Evolutionary conservation across 2,329 filamentous ascomycete species (phyloP), one percentile per base, ranked within the genome.

Genomic region (Xenoacremonium recifei): DNA sequence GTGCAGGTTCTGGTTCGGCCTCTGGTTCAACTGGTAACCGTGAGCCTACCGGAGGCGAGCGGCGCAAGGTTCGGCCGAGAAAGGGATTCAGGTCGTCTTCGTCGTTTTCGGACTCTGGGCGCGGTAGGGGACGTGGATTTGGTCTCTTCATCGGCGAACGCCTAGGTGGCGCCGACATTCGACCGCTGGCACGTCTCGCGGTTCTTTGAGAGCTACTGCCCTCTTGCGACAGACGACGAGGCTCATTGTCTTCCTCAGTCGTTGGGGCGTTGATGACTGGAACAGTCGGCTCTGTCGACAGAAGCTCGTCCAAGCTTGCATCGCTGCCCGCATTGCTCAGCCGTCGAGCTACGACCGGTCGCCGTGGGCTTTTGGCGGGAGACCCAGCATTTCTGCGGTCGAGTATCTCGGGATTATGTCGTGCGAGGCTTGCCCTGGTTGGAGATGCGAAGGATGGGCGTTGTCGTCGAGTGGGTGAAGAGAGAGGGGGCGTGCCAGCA

Each of bases 381-480:
- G 67, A 53, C 53, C 65, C 58, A 42, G 67, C 66, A 54, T 67
- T 53, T 56, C 67, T 60, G 49, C 73, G 69, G 42, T 72, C 66
- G 23, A 83, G 63, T 6, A 83, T 68, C 10, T 80, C 74, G 1
- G 82, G 79, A 47, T 85, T 78, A 35, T 78, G 75, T 49, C 78
- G 76, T 43, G 80, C 71, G 12, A 85, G 64, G 53, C 80, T 87
- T 11, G 82, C 73, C 57, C 74, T 80, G 0, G 82, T 85, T 0
- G 84, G 82, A n/a, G 82, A 85, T 40, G 78, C 78, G 57, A 82
- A 86, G 1, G 82, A 85, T 1, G 77, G 73, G 1, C 73, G 72
- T 35, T 55, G 56, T 21, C 54, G 62, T 44, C 52, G 60, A 25
- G 57, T 53, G 71, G 58, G 37, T 42, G 36, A 44, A 48, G 50